These are phyloP conservation scores for Cyclotella atomus DNA, from an alignment of 108 stramenopile species.

Conservation along the genomic window DNA sequence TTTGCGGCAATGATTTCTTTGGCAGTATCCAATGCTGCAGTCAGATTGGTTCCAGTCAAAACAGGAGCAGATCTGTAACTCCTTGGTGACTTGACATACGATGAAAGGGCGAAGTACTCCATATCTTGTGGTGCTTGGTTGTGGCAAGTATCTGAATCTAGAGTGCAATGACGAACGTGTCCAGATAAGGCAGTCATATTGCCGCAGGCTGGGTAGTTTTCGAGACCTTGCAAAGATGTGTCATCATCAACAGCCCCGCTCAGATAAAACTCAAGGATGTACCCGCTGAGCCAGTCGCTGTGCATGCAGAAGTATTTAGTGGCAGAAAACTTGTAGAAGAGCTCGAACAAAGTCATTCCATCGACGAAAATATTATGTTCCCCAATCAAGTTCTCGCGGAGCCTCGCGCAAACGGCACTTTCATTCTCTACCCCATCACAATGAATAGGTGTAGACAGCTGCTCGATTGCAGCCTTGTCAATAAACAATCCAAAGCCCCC, in stretches of 20 bases:
- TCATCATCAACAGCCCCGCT: not conserved
- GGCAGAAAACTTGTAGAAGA: slow-evolving; percentile 34
- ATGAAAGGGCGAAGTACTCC: slow-evolving; percentile 4
- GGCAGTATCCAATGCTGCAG: not conserved
- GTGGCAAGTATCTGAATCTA: slow-evolving; percentile 17
- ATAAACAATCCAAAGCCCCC: slow-evolving; percentile 33
- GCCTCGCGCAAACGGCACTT: slow-evolving; percentile 1
- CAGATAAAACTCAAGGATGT: slow-evolving; percentile 22
- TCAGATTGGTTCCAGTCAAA: slow-evolving; percentile 7
- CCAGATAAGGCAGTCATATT: slow-evolving; percentile 11
- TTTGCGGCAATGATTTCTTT: not conserved
- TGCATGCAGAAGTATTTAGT: slow-evolving; percentile 28
- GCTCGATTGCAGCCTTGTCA: slow-evolving; percentile 15
- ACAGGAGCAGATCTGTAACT: not conserved
- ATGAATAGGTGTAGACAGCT: slow-evolving; percentile 13
- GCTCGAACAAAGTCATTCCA: slow-evolving; percentile 16
- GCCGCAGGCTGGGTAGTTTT: slow-evolving; percentile 12
- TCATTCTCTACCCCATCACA: slow-evolving; percentile 10
- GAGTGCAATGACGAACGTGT: not conserved
- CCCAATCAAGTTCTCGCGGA: slow-evolving; percentile 15
- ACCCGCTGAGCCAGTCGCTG: slow-evolving; percentile 34
- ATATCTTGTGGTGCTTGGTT: slow-evolving; percentile 21
- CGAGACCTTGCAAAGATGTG: not conserved
- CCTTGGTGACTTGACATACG: not conserved
- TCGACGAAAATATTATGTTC: slow-evolving; percentile 20